Percentiles rank a stretch among this genome's conserved stretches.
These are phyloP conservation scores for Colletotrichum brevisporum DNA, from an alignment of 2,329 filamentous ascomycete genomes.

Conservation along the genomic window DNA sequence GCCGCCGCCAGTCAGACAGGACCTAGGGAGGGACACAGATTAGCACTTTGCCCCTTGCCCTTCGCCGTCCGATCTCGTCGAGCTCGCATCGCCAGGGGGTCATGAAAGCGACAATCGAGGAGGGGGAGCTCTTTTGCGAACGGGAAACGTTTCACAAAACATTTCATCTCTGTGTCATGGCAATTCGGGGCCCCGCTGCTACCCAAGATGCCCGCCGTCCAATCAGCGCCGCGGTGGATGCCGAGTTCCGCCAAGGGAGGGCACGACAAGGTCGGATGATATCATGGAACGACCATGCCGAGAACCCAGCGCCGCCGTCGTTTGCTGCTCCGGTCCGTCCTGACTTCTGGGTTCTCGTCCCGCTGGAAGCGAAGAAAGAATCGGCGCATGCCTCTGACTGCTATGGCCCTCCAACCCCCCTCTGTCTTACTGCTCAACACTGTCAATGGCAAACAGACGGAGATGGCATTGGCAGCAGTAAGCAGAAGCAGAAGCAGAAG, in stretches of 20 bases:
- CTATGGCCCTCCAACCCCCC: too few relatives aligned
- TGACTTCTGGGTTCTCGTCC: neutral
- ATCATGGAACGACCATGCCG: slow-evolving; percentile 35
- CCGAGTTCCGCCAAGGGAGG: slow-evolving; percentile 39
- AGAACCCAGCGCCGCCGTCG: slow-evolving; percentile 5
- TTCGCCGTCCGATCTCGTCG: slow-evolving; percentile 30
- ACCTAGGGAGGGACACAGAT: neutral
- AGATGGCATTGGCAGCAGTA: too few relatives aligned
- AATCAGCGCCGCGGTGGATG: slow-evolving; percentile 29
- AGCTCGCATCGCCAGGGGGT: slow-evolving; percentile 9
- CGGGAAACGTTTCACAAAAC: slow-evolving; percentile 38
- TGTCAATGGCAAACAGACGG: too few relatives aligned
- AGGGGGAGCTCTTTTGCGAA: slow-evolving; percentile 14
- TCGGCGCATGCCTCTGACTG: neutral
- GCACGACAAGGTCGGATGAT: slow-evolving; percentile 34
- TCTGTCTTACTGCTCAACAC: too few relatives aligned
- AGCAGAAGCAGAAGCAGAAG: too few relatives aligned
- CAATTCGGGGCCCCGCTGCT: slow-evolving; percentile 13
- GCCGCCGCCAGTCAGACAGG: neutral
- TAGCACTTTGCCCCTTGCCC: slow-evolving; percentile 4
- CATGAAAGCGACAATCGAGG: slow-evolving; percentile 12
- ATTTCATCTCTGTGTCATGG: slow-evolving; percentile 39
- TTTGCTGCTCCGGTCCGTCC: slow-evolving; percentile 1
- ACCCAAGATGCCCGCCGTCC: slow-evolving; percentile 14
- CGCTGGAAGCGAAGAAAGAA: neutral